These are phyloP conservation scores for Arctostaphylos glauca DNA, from an alignment of 148 eudicot species.

Conservation along the genomic window DNA sequence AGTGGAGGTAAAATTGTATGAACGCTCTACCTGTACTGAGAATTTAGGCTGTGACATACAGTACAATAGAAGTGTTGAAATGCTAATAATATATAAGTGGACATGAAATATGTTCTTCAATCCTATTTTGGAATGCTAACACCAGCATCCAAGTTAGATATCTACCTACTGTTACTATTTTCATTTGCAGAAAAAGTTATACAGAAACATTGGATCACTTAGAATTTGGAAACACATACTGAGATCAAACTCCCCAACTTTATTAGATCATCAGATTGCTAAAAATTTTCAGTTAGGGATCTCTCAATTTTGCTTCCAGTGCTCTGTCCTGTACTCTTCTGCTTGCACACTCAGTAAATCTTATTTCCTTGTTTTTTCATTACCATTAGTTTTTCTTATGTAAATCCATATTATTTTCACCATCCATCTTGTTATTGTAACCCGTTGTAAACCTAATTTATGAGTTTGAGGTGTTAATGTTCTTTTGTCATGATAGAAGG, in stretches of 20 bases:
- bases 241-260: neutral
- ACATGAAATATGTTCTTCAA: neutral
- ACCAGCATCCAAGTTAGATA: neutral
- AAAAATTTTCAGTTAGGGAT: neutral
- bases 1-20: neutral
- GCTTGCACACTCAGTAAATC: neutral
- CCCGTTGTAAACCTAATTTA: neutral
- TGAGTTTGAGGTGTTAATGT: neutral
- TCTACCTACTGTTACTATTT: neutral
- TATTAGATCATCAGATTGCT: neutral
- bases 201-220: neutral
- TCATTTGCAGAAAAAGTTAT: neutral
- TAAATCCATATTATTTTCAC: neutral
- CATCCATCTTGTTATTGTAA: neutral
- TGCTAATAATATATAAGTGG: neutral
- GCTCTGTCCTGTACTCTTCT: neutral
- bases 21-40: neutral
- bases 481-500: neutral
- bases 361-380: neutral
- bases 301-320: neutral
- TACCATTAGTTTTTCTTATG: neutral
- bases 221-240: neutral
- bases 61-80: too few relatives aligned
- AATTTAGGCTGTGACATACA: neutral
- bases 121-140: neutral